Conservation (phyloP, 2,329 filamentous ascomycete genomes). For the Biscogniauxia mediterranea region DNA sequence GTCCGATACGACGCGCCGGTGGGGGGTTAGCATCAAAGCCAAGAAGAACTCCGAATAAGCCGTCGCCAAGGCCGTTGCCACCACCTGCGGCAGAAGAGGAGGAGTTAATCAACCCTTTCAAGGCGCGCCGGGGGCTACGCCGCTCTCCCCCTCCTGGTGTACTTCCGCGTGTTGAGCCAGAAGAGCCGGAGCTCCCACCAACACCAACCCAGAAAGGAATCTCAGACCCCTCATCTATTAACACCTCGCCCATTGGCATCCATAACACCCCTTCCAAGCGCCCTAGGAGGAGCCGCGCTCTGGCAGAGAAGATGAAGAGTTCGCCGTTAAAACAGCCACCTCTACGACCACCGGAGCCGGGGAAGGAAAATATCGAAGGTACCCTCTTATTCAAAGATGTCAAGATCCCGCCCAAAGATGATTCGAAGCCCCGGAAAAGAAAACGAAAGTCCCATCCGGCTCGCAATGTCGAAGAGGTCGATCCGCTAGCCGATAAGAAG, state of each 20-base stretch:
- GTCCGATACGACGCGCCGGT: slow-evolving; percentile 24
- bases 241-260: slow-evolving; percentile 57
- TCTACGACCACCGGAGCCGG: slow-evolving; percentile 27
- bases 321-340: slow-evolving; percentile 51
- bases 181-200: slow-evolving; percentile 64
- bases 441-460: slow-evolving; percentile 34
- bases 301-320: slow-evolving; percentile 40
- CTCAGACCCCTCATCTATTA: slow-evolving; percentile 49
- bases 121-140: slow-evolving; percentile 34
- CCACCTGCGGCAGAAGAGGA: slow-evolving; percentile 44
- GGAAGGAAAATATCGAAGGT: slow-evolving; percentile 5
- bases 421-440: slow-evolving; percentile 15
- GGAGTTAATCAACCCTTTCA: slow-evolving; percentile 43
- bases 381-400: slow-evolving; percentile 1
- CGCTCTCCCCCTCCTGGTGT: slow-evolving; percentile 37
- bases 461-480: slow-evolving; percentile 41
- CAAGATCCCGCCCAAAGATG: slow-evolving; percentile 13
- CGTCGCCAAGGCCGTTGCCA: slow-evolving; percentile 46
- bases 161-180: slow-evolving; percentile 33
- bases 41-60: slow-evolving; percentile 41
- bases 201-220: slow-evolving; percentile 49
- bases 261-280: slow-evolving; percentile 57
- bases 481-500: slow-evolving; percentile 49
- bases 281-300: slow-evolving; percentile 41
- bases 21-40: slow-evolving; percentile 38